Evolutionary conservation across 2,329 filamentous ascomycete genomes (phyloP).

Genomic region (Ophiostoma australiae): DNA sequence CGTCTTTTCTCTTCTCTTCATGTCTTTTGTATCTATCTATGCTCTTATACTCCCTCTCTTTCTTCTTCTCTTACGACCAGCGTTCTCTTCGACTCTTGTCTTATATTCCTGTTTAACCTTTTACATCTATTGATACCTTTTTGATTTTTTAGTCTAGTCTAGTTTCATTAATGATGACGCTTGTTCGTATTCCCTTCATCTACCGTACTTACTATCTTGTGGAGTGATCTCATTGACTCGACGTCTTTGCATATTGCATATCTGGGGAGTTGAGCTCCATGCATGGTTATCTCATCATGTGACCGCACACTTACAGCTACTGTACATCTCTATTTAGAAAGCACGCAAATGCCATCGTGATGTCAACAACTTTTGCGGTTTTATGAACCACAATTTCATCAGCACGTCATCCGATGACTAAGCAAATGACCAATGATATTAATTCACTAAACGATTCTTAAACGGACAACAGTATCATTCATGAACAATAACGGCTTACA

Average conservation of each 20-base stretch:
- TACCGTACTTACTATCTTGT: neutral
- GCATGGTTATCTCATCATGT: neutral
- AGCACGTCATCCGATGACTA: neutral
- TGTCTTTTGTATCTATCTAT: neutral
- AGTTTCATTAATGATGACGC: conserved; percentile 2
- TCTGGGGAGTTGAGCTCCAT: neutral
- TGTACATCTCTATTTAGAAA: neutral
- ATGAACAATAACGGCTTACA: neutral
- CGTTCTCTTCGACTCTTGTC: conserved; percentile 12
- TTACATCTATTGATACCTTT: conserved; percentile 10
- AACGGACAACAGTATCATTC: neutral
- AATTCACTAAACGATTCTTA: neutral
- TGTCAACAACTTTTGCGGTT: too few species aligned
- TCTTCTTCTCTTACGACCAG: neutral
- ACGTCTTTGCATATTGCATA: neutral
- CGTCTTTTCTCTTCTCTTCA: neutral
- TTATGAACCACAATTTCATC: neutral
- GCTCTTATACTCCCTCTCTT: neutral
- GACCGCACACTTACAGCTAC: neutral
- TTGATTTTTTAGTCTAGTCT: conserved; percentile 2
- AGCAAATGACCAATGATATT: neutral
- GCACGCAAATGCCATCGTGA: neutral
- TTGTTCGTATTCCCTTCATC: neutral
- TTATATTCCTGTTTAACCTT: neutral
- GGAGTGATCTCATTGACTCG: neutral